Percentiles rank a stretch among this genome's conserved stretches.
These are phyloP conservation scores for Cyclocybe cylindracea DNA, from an alignment of 768 basidiomycete genomes.

Conservation along the genomic window DNA sequence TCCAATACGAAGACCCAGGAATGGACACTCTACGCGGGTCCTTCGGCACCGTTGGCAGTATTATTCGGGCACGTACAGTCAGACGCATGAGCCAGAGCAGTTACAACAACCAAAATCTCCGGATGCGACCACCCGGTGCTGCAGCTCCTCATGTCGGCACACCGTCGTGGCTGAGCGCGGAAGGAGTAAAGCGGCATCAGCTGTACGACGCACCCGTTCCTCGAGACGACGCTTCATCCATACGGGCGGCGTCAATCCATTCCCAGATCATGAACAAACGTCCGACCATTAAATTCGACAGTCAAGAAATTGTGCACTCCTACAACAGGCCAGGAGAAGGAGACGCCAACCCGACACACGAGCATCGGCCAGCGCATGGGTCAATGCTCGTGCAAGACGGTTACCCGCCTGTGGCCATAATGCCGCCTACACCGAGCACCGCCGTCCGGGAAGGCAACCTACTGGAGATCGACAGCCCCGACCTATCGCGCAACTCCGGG, in stretches of 20 bases:
- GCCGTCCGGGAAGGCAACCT: constrained; percentile 24
- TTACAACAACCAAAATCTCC: constrained; percentile 27
- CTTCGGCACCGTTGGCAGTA: constrained; percentile 89
- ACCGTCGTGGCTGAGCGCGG: constrained; percentile 23
- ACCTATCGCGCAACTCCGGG: constrained; percentile 10
- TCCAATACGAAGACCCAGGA: constrained; percentile 84
- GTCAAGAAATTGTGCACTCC: constrained; percentile 72
- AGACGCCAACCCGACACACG: constrained; percentile 45
- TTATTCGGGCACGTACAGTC: constrained; percentile 71
- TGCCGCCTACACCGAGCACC: constrained; percentile 18
- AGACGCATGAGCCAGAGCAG: constrained; percentile 52
- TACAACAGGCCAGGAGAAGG: constrained; percentile 63
- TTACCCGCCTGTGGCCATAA: constrained; percentile 34
- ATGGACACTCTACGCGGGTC: constrained; percentile 90
- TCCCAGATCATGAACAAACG: constrained; percentile 38
- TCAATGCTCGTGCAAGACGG: constrained; percentile 21
- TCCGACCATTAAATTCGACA: constrained; percentile 77
- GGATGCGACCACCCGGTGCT: constrained; percentile 36
- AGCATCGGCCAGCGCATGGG: constrained; percentile 44
- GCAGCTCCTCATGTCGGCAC: constrained; percentile 33
- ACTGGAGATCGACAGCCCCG: constrained; percentile 27
- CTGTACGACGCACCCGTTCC: constrained; percentile 90
- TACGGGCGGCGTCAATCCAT: constrained; percentile 35
- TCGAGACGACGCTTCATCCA: constrained; percentile 38
- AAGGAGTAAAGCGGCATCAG: constrained; percentile 68